A percentile compares a stretch with the other conserved stretches of the same genome.
Conservation (phyloP, 495 filamentous ascomycete species). For the Penicillium roqueforti region DNA sequence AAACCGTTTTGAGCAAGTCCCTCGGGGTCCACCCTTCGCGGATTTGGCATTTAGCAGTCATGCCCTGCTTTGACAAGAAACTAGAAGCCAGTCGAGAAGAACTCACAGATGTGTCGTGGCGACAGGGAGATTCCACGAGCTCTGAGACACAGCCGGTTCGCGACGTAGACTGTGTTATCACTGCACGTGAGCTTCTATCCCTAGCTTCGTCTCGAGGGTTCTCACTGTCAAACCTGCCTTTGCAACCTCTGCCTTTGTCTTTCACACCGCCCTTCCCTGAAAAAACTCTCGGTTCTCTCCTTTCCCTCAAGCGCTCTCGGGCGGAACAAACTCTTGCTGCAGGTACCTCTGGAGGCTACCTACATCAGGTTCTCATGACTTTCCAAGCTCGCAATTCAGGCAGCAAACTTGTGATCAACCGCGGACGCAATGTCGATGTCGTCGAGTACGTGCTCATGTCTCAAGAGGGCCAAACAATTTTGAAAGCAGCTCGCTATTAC, state of each 20-base stretch:
- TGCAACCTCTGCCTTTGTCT: constrained; percentile 40
- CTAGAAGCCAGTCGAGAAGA: constrained; percentile 92
- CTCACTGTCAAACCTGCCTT: constrained; percentile 64
- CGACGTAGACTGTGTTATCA: constrained; percentile 97
- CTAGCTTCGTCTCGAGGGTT: constrained; percentile 74
- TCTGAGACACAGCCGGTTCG: constrained; percentile 53
- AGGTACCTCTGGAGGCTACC: constrained; percentile 86
- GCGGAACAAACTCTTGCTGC: constrained; percentile 34
- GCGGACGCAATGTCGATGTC: constrained; percentile 86
- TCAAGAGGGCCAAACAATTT: constrained; percentile 51
- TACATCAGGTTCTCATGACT: constrained; percentile 71
- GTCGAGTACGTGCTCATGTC: constrained; percentile 69
- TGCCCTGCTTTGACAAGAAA: constrained; percentile 99
- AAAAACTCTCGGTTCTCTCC: constrained; percentile 58
- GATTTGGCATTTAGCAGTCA: constrained; percentile 91
- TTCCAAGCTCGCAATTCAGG: constrained; percentile 65
- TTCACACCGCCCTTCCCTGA: constrained; percentile 61
- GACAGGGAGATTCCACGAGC: constrained; percentile 13
- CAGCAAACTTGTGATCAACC: constrained; percentile 60
- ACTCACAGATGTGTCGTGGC: constrained; percentile 78
- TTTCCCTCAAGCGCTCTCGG: constrained; percentile 47
- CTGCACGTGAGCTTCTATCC: constrained; percentile 85
- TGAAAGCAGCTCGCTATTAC: constrained; percentile 87
- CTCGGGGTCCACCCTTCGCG: constrained; percentile 68
- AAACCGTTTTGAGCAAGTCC: constrained; percentile 69